Percentiles rank a stretch among this genome's conserved stretches.
These are phyloP conservation scores for Chrysoporthe deuterocubensis DNA, from an alignment of 2,329 filamentous ascomycete species.

Conservation along the genomic window DNA sequence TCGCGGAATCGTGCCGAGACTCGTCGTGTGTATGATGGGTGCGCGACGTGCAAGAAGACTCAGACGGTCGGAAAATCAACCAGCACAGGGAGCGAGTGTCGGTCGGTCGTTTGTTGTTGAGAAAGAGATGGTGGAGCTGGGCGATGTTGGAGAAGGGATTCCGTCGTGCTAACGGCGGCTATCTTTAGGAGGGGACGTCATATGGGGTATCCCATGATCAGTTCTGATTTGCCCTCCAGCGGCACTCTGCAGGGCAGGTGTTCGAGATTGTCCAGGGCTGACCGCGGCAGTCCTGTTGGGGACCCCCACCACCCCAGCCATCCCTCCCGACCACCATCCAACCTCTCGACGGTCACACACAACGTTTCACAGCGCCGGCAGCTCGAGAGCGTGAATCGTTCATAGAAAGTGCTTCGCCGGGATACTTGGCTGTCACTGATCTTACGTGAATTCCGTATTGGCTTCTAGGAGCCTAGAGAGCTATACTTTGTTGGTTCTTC, in stretches of 20 bases:
- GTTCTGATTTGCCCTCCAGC: conserved; percentile 10
- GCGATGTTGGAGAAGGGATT: conserved; percentile 4
- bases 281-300: not conserved
- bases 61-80: not conserved
- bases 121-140: not conserved
- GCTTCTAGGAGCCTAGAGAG: not conserved
- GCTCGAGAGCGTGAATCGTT: too few species aligned
- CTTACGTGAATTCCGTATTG: not conserved
- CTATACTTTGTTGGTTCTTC: not conserved
- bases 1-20: conserved; percentile 33
- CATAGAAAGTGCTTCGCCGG: not conserved
- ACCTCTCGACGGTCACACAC: not conserved
- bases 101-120: conserved; percentile 3
- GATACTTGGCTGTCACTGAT: not conserved
- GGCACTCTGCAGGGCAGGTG: not conserved
- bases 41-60: not conserved
- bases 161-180: conserved; percentile 22
- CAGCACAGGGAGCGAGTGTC: not conserved
- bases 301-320: not conserved
- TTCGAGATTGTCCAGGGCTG: not conserved
- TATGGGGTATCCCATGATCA: conserved; percentile 18
- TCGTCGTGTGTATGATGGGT: conserved; percentile 4
- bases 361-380: too few species aligned
- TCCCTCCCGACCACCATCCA: not conserved
- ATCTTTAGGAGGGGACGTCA: conserved; percentile 26